A percentile compares a stretch with the other conserved stretches of the same genome.
Conservation (phyloP, 2,329 filamentous ascomycete species). For the Cercospora sojina region DNA sequence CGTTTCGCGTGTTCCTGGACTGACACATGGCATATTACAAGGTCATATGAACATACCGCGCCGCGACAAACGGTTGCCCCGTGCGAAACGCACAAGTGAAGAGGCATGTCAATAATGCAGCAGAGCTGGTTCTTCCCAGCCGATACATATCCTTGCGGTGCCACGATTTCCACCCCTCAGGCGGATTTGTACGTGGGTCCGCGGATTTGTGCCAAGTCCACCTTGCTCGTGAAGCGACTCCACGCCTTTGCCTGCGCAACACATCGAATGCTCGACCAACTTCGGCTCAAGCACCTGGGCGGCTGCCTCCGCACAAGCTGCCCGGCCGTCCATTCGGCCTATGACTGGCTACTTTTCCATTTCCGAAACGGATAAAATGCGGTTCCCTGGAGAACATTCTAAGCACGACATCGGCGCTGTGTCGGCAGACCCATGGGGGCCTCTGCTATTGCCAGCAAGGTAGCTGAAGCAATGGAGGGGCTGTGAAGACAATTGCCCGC, state of each 20-base stretch:
- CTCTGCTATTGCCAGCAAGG: conserved; percentile 16
- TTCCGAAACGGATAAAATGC: not conserved
- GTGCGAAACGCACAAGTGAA: not conserved
- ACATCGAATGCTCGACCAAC: not conserved
- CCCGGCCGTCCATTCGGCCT: not conserved
- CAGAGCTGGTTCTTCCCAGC: not conserved
- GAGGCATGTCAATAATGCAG: not conserved
- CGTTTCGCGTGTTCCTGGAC: not conserved
- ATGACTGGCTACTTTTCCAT: not conserved
- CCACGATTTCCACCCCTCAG: not conserved
- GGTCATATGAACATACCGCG: not conserved
- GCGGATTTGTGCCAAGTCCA: not conserved
- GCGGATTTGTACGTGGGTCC: not conserved
- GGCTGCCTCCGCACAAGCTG: not conserved
- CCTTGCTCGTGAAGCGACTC: not conserved
- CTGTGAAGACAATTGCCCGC: not conserved
- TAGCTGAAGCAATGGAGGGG: conserved; percentile 11
- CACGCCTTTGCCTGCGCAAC: not conserved
- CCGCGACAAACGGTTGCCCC: not conserved
- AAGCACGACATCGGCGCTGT: conserved; percentile 23
- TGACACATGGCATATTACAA: not conserved
- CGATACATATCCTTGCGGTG: not conserved
- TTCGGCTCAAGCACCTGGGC: not conserved
- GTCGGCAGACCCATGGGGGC: conserved; percentile 11
- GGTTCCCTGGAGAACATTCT: not conserved